These are phyloP conservation scores for Aphanocladium album DNA, from an alignment of 2,329 filamentous ascomycete species.

Conservation along the genomic window DNA sequence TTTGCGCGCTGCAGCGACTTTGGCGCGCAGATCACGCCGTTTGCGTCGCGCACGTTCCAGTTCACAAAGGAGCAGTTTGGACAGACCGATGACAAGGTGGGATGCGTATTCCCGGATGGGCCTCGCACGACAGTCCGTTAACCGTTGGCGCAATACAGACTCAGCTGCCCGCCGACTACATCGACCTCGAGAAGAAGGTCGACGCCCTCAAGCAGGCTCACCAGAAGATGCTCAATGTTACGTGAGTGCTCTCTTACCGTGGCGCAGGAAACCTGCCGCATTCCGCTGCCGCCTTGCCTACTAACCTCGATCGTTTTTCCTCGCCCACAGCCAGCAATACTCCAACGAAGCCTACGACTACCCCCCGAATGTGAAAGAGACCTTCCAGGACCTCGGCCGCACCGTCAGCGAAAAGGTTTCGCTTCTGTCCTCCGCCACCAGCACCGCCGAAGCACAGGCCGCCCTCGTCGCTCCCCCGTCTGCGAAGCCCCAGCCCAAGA, in stretches of 20 bases:
- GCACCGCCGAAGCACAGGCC: slow-evolving; percentile 87
- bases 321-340: slow-evolving; percentile 71
- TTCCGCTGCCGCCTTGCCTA: neutral
- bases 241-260: slow-evolving; percentile 61
- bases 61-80: slow-evolving; percentile 98
- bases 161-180: slow-evolving; percentile 93
- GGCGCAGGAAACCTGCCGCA: too few relatives aligned
- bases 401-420: slow-evolving; percentile 94
- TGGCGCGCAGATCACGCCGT: slow-evolving; percentile 83
- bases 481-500: slow-evolving; percentile 96
- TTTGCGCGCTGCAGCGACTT: slow-evolving; percentile 38
- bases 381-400: slow-evolving; percentile 90
- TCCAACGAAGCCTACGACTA: slow-evolving; percentile 87
- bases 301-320: neutral
- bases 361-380: slow-evolving; percentile 95
- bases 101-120: slow-evolving; percentile 8
- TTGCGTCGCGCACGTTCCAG: slow-evolving; percentile 90
- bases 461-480: slow-evolving; percentile 84
- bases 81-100: slow-evolving; percentile 86
- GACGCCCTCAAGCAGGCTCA: slow-evolving; percentile 96
- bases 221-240: slow-evolving; percentile 94
- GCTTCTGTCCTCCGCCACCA: slow-evolving; percentile 80
- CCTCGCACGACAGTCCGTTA: neutral
- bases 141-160: slow-evolving; percentile 52
- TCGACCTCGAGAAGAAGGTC: slow-evolving; percentile 96